Conservation (phyloP, 108 stramenopile species). For the Conticribra guillardii region DNA sequence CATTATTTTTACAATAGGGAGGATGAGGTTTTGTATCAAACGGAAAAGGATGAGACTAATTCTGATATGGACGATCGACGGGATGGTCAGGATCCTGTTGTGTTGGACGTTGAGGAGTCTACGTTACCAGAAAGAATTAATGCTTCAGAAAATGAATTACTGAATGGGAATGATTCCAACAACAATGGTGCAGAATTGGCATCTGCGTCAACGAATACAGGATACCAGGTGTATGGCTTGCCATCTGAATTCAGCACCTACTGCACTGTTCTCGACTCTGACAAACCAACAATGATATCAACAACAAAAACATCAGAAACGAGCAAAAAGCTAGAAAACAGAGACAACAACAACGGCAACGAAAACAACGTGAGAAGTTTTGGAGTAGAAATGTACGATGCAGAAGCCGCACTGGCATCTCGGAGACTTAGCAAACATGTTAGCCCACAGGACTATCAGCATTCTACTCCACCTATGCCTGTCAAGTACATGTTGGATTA, state of each 20-base stretch:
- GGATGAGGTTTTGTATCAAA: constrained; percentile 32
- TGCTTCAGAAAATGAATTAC: neutral
- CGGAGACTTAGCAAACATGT: constrained; percentile 24
- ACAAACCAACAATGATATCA: neutral
- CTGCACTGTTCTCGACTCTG: too few relatives aligned
- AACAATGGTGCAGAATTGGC: too few relatives aligned
- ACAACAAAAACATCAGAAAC: neutral
- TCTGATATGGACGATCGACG: constrained; percentile 6
- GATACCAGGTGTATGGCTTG: too few relatives aligned
- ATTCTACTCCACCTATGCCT: constrained; percentile 27
- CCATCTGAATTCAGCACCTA: too few relatives aligned
- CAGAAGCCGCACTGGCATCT: constrained; percentile 28
- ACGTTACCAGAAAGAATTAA: neutral
- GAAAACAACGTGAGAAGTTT: neutral
- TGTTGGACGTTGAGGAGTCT: neutral
- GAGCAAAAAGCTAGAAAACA: neutral
- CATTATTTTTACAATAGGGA: constrained; percentile 42
- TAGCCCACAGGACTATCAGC: constrained; percentile 49
- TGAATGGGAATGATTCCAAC: neutral
- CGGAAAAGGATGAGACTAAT: constrained; percentile 11
- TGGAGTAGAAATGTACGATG: constrained; percentile 1
- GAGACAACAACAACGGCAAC: neutral
- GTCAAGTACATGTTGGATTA: constrained; percentile 55
- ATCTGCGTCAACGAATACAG: too few relatives aligned
- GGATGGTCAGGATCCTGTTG: constrained; percentile 30